phyloP scores from a whole-genome alignment of 2,329 filamentous ascomycete genomes.

The Penicillium fuscoglaucum region DNA sequence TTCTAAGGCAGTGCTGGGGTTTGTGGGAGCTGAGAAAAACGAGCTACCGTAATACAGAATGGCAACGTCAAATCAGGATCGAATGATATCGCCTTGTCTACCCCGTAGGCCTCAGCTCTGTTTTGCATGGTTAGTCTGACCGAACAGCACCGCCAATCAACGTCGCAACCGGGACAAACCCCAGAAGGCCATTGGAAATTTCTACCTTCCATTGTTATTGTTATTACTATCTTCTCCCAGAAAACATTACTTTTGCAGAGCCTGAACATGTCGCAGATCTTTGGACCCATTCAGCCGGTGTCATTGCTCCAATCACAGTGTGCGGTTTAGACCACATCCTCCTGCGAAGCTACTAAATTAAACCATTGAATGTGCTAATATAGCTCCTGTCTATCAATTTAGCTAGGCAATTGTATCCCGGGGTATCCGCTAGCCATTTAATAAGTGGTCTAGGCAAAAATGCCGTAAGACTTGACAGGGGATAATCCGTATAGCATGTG shows the following conservation, averaged over 20 bases:
- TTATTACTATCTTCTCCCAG: background rate
- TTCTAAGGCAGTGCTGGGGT: background rate
- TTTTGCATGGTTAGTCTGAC: slow-evolving; percentile 11
- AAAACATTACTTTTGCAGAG: background rate
- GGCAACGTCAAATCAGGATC: slow-evolving; percentile 4
- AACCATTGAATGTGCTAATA: background rate
- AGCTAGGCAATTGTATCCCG: background rate
- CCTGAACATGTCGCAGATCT: slow-evolving; percentile 4
- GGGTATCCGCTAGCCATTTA: background rate
- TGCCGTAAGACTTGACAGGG: slow-evolving; percentile 6
- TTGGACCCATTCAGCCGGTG: background rate
- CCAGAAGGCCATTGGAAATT: background rate
- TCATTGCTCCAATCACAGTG: slow-evolving; percentile 8
- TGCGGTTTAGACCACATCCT: background rate
- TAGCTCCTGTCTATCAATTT: background rate
- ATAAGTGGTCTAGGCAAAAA: background rate
- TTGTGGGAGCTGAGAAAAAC: slow-evolving; percentile 9
- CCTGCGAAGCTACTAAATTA: background rate
- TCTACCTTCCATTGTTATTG: background rate
- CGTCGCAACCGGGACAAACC: background rate
- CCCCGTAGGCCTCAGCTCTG: slow-evolving; percentile 7
- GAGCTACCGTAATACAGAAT: background rate
- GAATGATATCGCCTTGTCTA: background rate
- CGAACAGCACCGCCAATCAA: slow-evolving; percentile 18
- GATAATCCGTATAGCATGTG: slow-evolving; percentile 5